Evolutionary conservation across 352 stramenopile genomes (phyloP), one percentile per base, ranked within the genome.

Genomic region (Pythium graminicola): DNA sequence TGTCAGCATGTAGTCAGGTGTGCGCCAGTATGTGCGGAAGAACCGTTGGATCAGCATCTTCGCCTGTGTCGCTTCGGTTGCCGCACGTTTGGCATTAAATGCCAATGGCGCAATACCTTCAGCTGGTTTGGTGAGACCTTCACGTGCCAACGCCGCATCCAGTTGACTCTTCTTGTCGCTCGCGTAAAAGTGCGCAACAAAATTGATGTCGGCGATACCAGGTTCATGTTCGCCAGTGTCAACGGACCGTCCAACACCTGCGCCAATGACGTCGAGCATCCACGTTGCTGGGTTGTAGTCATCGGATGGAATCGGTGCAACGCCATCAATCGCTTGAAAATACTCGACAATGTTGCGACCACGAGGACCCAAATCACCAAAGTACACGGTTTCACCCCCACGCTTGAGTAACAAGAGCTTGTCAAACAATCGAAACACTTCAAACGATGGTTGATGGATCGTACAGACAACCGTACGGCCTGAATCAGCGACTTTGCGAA

Each of bases 371-470:
- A 85, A 32, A 5, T 72, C 62, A 16, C 68, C 71, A 31, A 92
- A 78, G 43, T 74, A 91, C 10, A 86, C 70, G 0, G 59, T 75
- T 38, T 83, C 65, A 4, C 80, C 80, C 7, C 78, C 80, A 8
- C 70, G 72, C 50, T 88, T 81, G 39, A 97, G 68, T 3, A 97
- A 60, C 44, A 97, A 72, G 1, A 96, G 48, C 23, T 81, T 79
- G 65, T 97, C 86, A 58, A 97, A 96, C 11, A 89, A 75, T 17
- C 83, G 76, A 23, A 97, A 97, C 0, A 97, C 81, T 33, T 97
- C 83, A 3, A 76, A 81, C 2, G 71, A 89, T 11, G 86, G 86
- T 60, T 96, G 86, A 44, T 96, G 86, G 62, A 96, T 95, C 19
- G 86, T 96, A 50, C 80, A 86, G 23, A 89, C 64, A 50, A 95